Percentiles rank a stretch among this genome's conserved stretches.
Evolutionary conservation across 768 basidiomycete species (phyloP).

Genomic region (Xerocomus potaroensis): DNA sequence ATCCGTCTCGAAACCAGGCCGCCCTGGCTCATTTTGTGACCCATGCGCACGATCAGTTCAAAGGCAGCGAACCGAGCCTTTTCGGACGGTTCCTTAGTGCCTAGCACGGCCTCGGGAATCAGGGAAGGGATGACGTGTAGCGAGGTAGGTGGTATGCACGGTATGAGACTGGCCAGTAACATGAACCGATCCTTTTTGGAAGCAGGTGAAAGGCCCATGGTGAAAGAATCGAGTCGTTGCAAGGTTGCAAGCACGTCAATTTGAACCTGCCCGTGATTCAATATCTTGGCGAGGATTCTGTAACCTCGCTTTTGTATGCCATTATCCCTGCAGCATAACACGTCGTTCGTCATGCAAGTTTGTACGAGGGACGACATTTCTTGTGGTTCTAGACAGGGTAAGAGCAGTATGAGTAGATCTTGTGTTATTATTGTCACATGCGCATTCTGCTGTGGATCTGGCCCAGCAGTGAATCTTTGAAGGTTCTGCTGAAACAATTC

Average conservation of each 20-base stretch:
- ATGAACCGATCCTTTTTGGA: slow-evolving; percentile 93
- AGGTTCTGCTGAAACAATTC: slow-evolving; percentile 67
- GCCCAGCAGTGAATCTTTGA: slow-evolving; percentile 33
- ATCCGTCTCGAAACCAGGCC: slow-evolving; percentile 75
- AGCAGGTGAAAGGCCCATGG: slow-evolving; percentile 66
- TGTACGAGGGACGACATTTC: slow-evolving; percentile 66
- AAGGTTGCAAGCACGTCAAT: slow-evolving; percentile 57
- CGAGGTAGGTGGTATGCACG: slow-evolving; percentile 59
- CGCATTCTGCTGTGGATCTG: slow-evolving; percentile 32
- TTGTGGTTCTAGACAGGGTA: slow-evolving; percentile 63
- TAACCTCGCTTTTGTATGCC: slow-evolving; percentile 95
- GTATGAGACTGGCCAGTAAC: slow-evolving; percentile 66
- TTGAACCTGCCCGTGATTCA: slow-evolving; percentile 58
- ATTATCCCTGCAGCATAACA: slow-evolving; percentile 75
- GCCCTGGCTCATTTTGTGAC: slow-evolving; percentile 82
- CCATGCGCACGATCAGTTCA: slow-evolving; percentile 88
- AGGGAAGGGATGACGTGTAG: slow-evolving; percentile 84
- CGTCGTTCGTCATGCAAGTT: slow-evolving; percentile 59
- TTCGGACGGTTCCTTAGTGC: slow-evolving; percentile 96
- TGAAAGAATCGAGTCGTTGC: slow-evolving; percentile 58
- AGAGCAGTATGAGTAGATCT: slow-evolving; percentile 81
- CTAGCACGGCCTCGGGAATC: slow-evolving; percentile 90
- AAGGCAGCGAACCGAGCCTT: slow-evolving; percentile 87
- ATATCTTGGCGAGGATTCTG: slow-evolving; percentile 73
- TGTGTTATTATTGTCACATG: slow-evolving; percentile 60